phyloP scores from a whole-genome alignment of 2,329 filamentous ascomycete genomes.

The Neodidymelliopsis sp. region DNA sequence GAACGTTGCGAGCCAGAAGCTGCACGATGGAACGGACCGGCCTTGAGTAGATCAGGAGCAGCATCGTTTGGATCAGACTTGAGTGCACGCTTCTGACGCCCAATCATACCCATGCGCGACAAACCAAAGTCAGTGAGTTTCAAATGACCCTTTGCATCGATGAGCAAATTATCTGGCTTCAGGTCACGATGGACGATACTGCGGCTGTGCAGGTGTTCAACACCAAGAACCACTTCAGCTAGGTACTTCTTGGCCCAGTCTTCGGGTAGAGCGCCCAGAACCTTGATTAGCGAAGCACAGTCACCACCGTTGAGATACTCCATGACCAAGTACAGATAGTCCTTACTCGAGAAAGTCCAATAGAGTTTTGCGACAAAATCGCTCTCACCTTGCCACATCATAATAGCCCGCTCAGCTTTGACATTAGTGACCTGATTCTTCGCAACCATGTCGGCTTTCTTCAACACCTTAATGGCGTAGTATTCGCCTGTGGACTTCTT shows the following conservation, averaged over 20 bases:
- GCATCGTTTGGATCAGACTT: conserved; percentile 72
- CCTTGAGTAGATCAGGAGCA: conserved; percentile 91
- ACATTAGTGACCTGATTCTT: conserved; percentile 99
- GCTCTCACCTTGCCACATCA: conserved; percentile 99
- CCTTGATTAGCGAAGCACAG: conserved; percentile 94
- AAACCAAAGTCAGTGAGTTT: conserved; percentile 98
- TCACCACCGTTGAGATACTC: conserved; percentile 98
- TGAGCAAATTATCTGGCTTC: conserved; percentile 96
- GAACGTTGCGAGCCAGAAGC: conserved; percentile 87
- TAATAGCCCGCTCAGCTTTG: conserved; percentile 97
- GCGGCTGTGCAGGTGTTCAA: conserved; percentile 92
- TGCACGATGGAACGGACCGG: conserved; percentile 87
- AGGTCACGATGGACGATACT: conserved; percentile 96
- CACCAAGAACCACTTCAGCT: conserved; percentile 93
- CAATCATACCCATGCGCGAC: conserved; percentile 95
- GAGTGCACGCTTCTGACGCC: conserved; percentile 91
- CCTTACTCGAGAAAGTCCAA: conserved; percentile 99
- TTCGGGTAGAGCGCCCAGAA: conserved; percentile 88
- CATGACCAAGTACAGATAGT: conserved; percentile 98
- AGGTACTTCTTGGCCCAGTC: conserved; percentile 99
- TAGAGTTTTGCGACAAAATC: conserved; percentile 99
- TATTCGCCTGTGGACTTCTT: conserved; percentile 99
- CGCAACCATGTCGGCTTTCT: conserved; percentile 99
- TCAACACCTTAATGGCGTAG: conserved; percentile 97
- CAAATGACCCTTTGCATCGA: conserved; percentile 94